phyloP scores from a whole-genome alignment of 257 asterid species.

The Nicotiana benthamiana region DNA sequence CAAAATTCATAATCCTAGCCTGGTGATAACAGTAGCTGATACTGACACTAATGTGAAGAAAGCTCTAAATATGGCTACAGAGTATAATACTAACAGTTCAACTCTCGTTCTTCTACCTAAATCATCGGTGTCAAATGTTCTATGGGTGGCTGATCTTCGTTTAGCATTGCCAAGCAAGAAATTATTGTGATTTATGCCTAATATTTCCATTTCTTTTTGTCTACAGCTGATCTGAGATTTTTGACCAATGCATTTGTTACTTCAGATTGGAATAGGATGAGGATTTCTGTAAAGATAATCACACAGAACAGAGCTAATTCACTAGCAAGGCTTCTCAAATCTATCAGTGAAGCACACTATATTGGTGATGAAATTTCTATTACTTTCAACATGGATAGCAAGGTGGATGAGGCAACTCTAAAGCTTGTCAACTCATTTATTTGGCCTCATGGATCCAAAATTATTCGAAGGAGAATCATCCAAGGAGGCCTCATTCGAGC shows the following conservation, averaged over 20 bases:
- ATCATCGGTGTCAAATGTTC: conserved; percentile 52
- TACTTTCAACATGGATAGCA: conserved; percentile 85
- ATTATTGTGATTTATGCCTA: background rate
- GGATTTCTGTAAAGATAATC: conserved; percentile 62
- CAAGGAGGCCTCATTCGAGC: conserved; percentile 98
- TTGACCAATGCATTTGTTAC: background rate
- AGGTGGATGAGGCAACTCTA: conserved; percentile 67
- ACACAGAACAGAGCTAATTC: conserved; percentile 72
- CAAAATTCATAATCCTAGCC: conserved; percentile 76
- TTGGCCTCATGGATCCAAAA: conserved; percentile 88
- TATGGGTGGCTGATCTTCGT: conserved; percentile 95
- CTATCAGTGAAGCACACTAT: conserved; percentile 65
- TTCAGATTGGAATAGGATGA: conserved; percentile 87
- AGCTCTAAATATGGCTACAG: conserved; percentile 73
- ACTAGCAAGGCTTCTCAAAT: conserved; percentile 64
- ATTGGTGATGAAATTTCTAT: conserved; percentile 68
- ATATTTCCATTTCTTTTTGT: background rate
- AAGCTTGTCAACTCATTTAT: conserved; percentile 50
- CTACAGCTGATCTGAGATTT: background rate
- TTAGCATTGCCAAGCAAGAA: conserved; percentile 72
- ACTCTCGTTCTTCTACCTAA: conserved; percentile 58
- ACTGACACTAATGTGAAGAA: conserved; percentile 53
- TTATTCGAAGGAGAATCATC: conserved; percentile 68
- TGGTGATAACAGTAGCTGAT: conserved; percentile 56
- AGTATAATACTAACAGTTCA: conserved; percentile 29